Evolutionary conservation across 768 basidiomycete genomes (phyloP).

Genomic region (Roridomyces roridus): DNA sequence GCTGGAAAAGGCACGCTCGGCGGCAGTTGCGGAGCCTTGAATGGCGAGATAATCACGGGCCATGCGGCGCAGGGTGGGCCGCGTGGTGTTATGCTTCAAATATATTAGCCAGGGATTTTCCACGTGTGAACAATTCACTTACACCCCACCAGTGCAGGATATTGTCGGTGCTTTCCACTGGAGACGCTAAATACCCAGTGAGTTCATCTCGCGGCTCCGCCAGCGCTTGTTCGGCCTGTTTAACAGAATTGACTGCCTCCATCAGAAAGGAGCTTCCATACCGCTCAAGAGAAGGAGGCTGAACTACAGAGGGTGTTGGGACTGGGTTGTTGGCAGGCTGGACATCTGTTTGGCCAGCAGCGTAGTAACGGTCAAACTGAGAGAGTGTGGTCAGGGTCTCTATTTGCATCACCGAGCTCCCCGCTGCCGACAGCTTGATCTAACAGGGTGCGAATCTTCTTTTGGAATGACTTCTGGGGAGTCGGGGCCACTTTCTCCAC

Average conservation of each 20-base stretch:
- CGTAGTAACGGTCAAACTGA: too few relatives aligned
- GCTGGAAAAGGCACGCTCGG: conserved; percentile 33
- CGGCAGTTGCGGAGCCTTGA: conserved; percentile 34
- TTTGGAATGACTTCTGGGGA: conserved; percentile 3
- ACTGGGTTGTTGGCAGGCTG: too few relatives aligned
- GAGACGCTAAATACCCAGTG: neutral
- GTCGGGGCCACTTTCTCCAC: conserved; percentile 11
- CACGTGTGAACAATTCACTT: neutral
- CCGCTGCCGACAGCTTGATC: too few relatives aligned
- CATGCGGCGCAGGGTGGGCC: conserved; percentile 16
- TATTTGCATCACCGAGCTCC: too few relatives aligned
- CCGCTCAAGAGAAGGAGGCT: neutral
- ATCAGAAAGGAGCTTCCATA: conserved; percentile 1
- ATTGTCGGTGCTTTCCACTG: neutral
- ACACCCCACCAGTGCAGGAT: conserved; percentile 1
- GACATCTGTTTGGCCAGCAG: too few relatives aligned
- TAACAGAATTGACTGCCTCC: conserved; percentile 12
- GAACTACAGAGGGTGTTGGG: neutral
- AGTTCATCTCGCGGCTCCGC: neutral
- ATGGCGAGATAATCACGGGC: conserved; percentile 28
- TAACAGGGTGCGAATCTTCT: conserved; percentile 8
- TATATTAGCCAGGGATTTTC: neutral
- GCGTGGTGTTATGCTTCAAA: conserved; percentile 10
- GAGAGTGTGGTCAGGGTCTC: too few relatives aligned
- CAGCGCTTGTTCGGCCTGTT: neutral